Percentiles rank a stretch among this genome's conserved stretches.
These are phyloP conservation scores for Phascolomyces articulosus DNA, from an alignment of 371 early-diverging fungal species.

Conservation along the genomic window DNA sequence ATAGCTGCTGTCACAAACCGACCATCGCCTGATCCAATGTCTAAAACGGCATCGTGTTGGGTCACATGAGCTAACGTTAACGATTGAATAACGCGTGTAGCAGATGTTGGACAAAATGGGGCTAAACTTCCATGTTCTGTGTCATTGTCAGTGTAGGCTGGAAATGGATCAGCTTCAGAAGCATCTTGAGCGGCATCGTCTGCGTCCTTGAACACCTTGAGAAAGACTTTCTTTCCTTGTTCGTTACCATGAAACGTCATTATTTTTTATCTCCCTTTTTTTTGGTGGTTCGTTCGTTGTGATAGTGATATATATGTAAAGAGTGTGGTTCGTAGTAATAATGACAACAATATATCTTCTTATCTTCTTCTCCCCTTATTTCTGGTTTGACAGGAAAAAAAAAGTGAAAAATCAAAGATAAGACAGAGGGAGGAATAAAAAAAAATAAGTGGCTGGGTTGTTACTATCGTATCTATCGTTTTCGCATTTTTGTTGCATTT, in stretches of 20 bases:
- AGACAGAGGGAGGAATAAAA: no score
- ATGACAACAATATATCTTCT: no score
- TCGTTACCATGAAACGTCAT: background rate
- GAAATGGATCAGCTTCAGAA: conserved; percentile 49
- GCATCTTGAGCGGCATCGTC: conserved; percentile 42
- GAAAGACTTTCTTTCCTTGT: conserved; percentile 18
- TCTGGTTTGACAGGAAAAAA: no score
- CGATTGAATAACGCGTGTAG: conserved; percentile 54
- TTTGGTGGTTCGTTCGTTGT: no score
- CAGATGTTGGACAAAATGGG: conserved; percentile 69
- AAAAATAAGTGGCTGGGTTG: no score
- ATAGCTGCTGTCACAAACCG: conserved; percentile 63
- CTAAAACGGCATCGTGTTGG: conserved; percentile 49
- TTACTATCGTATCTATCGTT: no score
- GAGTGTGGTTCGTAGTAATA: no score
- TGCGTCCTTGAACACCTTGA: conserved; percentile 33
- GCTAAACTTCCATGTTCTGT: conserved; percentile 53
- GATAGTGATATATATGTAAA: no score
- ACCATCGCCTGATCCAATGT: conserved; percentile 73
- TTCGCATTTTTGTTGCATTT: no score
- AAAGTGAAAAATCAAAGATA: no score
- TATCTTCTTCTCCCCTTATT: no score
- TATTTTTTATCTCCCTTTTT: no score
- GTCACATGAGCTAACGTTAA: conserved; percentile 52
- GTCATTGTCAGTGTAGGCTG: conserved; percentile 57